phyloP scores from a whole-genome alignment of 192 early-diverging fungal genomes.

The Coemansia sp. region DNA sequence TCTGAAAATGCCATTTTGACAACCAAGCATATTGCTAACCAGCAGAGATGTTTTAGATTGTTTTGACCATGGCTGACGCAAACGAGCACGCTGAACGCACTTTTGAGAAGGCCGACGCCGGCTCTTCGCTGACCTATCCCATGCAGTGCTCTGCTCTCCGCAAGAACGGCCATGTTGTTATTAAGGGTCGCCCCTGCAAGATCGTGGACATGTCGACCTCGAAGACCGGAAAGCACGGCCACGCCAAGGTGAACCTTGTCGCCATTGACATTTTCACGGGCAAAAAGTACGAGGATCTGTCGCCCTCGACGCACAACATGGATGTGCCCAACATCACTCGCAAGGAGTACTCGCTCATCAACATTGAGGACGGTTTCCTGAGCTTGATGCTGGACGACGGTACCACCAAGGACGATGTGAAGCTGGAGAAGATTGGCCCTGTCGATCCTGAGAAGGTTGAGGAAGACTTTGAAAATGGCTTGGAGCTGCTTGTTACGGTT shows the following conservation, averaged over 20 bases:
- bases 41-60: not conserved
- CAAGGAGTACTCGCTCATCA: constrained; percentile 79
- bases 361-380: constrained; percentile 85
- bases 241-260: constrained; percentile 98
- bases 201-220: constrained; percentile 99
- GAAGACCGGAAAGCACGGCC: constrained; percentile 99
- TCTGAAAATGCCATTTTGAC: no score
- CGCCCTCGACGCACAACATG: constrained; percentile 99
- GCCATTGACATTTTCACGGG: constrained; percentile 96
- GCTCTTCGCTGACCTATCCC: constrained; percentile 90
- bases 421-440: constrained; percentile 81
- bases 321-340: constrained; percentile 94
- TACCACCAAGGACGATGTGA: constrained; percentile 93
- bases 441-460: constrained; percentile 62
- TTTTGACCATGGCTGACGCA: constrained; percentile 10
- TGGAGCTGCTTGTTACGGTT: constrained; percentile 85
- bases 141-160: constrained; percentile 99
- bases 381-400: constrained; percentile 73
- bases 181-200: constrained; percentile 99
- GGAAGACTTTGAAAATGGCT: constrained; percentile 70
- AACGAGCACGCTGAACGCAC: constrained; percentile 12
- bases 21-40: no score
- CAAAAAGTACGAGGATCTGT: constrained; percentile 98
- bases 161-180: constrained; percentile 96
- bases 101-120: constrained; percentile 17